Conservation (phyloP, 805 yeast genomes). For the Yamadazyma insecticola region DNA sequence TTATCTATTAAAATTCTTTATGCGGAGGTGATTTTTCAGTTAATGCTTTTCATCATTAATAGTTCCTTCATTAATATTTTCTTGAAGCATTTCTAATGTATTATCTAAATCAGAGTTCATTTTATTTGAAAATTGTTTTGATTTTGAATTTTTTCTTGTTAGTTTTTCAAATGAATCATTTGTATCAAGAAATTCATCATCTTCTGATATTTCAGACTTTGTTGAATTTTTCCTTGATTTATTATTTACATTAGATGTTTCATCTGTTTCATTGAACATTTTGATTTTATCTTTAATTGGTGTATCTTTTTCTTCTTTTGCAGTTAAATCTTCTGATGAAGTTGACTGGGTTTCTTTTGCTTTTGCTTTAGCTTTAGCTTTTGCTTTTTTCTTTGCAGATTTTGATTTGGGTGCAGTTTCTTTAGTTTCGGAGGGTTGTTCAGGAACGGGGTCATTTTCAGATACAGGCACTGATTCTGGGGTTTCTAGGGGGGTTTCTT, state of each 20-base stretch:
- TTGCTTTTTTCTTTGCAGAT: too few species aligned
- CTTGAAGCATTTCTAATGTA: conserved; percentile 37
- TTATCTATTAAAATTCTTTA: too few species aligned
- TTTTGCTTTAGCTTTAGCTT: too few species aligned
- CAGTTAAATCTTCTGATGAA: conserved; percentile 1
- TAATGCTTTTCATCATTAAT: too few species aligned
- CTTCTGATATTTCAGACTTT: conserved; percentile 4
- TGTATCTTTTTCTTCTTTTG: conserved; percentile 1
- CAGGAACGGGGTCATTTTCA: background rate
- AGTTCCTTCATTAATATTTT: conserved; percentile 23
- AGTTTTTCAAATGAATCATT: conserved; percentile 9
- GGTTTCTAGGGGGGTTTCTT: background rate
- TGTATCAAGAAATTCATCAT: conserved; percentile 12
- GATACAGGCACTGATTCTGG: background rate
- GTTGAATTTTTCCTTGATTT: conserved; percentile 3
- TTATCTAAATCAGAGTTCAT: conserved; percentile 30
- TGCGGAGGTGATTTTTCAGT: too few species aligned
- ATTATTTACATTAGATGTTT: too few species aligned
- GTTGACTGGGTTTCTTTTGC: too few species aligned
- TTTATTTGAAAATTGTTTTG: conserved; percentile 30
- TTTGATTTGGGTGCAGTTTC: too few species aligned
- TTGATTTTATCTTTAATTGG: conserved; percentile 1
- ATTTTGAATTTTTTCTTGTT: conserved; percentile 24
- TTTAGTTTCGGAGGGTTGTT: too few species aligned
- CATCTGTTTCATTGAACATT: background rate